Percentiles rank a stretch among this genome's conserved stretches.
These are phyloP conservation scores for Torulaspora microellipsoides DNA, from an alignment of 805 yeast genomes.

Conservation along the genomic window DNA sequence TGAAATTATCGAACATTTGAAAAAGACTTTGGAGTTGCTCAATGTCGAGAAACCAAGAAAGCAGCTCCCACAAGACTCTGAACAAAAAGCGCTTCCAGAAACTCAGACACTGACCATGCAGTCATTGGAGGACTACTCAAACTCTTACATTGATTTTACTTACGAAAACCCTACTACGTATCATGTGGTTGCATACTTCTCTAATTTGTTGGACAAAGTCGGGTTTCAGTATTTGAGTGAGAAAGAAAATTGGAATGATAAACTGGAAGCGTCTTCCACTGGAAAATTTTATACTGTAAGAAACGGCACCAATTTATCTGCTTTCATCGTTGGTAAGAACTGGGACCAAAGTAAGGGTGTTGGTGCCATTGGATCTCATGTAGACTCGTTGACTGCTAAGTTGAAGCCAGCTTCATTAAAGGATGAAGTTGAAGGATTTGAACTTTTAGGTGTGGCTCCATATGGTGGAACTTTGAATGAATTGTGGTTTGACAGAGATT, in stretches of 20 bases:
- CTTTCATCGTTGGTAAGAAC: conserved; percentile 61
- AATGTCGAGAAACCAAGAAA: conserved; percentile 11
- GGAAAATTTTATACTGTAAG: conserved; percentile 66
- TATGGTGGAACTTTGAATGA: conserved; percentile 67
- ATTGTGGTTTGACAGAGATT: conserved; percentile 80
- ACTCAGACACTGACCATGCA: not conserved
- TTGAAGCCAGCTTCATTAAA: conserved; percentile 71
- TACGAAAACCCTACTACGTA: conserved; percentile 67
- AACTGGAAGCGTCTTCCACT: conserved; percentile 25
- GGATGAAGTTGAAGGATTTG: conserved; percentile 63
- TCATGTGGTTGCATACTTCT: conserved; percentile 59
- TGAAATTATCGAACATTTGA: conserved; percentile 25
- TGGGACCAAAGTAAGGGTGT: conserved; percentile 65
- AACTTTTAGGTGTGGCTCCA: conserved; percentile 76
- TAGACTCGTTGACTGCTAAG: conserved; percentile 63
- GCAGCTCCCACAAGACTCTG: not conserved
- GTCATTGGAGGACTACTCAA: conserved; percentile 29
- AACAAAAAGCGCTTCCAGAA: not conserved
- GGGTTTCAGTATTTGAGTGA: conserved; percentile 69
- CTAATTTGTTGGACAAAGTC: conserved; percentile 43
- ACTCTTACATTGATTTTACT: conserved; percentile 67
- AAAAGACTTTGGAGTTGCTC: conserved; percentile 25
- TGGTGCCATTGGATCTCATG: conserved; percentile 70
- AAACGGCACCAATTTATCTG: conserved; percentile 62
- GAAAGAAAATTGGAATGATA: conserved; percentile 40